Percentiles rank a stretch among this genome's conserved stretches.
Evolutionary conservation across 2,329 filamentous ascomycete species (phyloP).

Genomic region (Dryadomyces sulphureus): DNA sequence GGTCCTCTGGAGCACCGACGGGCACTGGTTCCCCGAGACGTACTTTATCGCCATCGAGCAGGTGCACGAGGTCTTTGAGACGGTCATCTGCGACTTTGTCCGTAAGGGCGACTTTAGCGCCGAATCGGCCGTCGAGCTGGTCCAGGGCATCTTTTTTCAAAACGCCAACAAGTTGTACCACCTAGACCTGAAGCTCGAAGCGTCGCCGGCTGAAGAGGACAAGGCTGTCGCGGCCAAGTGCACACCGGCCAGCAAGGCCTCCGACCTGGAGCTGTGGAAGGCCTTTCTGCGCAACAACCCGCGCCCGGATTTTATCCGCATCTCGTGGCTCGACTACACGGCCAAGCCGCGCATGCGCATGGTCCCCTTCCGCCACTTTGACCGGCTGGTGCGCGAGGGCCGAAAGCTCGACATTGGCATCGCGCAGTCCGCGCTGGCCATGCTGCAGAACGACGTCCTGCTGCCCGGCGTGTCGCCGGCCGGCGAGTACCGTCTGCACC

Average conservation of each 20-base stretch:
- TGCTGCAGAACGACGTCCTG: constrained; percentile 52
- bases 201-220: no score
- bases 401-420: constrained; percentile 39
- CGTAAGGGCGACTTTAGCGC: constrained; percentile 45
- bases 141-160: constrained; percentile 55
- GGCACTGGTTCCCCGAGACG: constrained; percentile 66
- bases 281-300: constrained; percentile 32
- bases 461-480: constrained; percentile 38
- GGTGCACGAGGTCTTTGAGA: constrained; percentile 54
- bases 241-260: neutral
- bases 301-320: constrained; percentile 48
- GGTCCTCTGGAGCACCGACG: constrained; percentile 67
- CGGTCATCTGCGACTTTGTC: constrained; percentile 54
- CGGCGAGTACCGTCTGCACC: constrained; percentile 51
- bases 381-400: constrained; percentile 29
- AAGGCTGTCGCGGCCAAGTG: no score
- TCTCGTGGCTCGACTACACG: constrained; percentile 72
- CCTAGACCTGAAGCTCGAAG: constrained; percentile 31
- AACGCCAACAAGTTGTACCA: constrained; percentile 66
- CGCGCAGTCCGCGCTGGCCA: constrained; percentile 46
- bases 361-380: constrained; percentile 46
- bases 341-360: constrained; percentile 51
- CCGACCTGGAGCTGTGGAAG: constrained; percentile 18
- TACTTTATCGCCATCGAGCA: constrained; percentile 60
- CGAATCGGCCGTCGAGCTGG: constrained; percentile 46